phyloP scores from a whole-genome alignment of 2,329 filamentous ascomycete species.

The Epichloe brachyelytri region DNA sequence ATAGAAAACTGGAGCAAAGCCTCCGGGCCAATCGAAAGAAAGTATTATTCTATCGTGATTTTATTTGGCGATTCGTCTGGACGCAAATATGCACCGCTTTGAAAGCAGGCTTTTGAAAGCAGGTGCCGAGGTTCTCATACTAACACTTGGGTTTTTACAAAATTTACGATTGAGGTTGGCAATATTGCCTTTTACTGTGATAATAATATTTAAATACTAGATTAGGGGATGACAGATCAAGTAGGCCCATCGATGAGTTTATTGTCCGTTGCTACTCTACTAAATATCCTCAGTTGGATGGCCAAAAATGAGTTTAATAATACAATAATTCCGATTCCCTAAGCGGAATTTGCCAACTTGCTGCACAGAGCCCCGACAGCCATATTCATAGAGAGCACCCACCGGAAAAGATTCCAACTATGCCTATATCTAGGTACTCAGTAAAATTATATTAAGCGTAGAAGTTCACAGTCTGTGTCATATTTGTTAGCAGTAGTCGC shows the following conservation, averaged over 20 bases:
- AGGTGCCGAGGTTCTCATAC: too few species aligned
- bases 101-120: too few species aligned
- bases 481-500: conserved; percentile 1
- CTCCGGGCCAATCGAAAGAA: background rate
- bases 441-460: conserved; percentile 27
- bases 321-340: background rate
- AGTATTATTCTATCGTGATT: too few species aligned
- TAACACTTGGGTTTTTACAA: too few species aligned
- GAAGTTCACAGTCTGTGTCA: conserved; percentile 41
- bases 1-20: background rate
- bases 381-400: background rate
- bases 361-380: background rate
- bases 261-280: background rate
- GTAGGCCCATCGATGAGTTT: background rate
- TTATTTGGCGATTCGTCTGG: too few species aligned
- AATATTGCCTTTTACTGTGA: too few species aligned
- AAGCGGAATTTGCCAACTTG: background rate
- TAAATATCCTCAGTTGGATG: background rate
- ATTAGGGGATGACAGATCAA: too few species aligned
- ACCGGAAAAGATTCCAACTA: background rate
- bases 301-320: background rate
- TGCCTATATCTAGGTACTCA: background rate
- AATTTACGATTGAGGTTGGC: too few species aligned
- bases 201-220: too few species aligned
- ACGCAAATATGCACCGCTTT: too few species aligned